Conservation (phyloP, 768 basidiomycete species). For the Wakefieldia striispora region DNA sequence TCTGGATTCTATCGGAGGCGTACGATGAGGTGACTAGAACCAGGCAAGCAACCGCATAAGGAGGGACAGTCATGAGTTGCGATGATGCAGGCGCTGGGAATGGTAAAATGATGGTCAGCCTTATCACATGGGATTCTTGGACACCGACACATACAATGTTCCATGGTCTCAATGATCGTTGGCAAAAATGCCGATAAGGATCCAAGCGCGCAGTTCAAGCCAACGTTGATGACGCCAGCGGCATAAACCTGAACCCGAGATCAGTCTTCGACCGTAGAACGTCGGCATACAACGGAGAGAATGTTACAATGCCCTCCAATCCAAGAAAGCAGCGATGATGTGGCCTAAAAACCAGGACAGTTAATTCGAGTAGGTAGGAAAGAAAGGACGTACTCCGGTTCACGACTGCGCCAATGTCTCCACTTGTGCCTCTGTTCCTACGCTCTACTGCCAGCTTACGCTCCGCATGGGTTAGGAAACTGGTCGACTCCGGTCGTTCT, state of each 20-base stretch:
- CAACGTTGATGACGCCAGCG: slow-evolving; percentile 49
- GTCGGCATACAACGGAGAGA: not conserved
- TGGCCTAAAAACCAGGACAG: slow-evolving; percentile 32
- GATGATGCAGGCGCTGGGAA: slow-evolving; percentile 40
- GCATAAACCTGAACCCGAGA: slow-evolving; percentile 34
- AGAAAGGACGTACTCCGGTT: slow-evolving; percentile 34
- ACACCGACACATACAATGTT: slow-evolving; percentile 35
- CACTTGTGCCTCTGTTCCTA: slow-evolving; percentile 40
- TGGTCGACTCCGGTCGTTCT: slow-evolving; percentile 34
- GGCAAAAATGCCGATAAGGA: slow-evolving; percentile 54
- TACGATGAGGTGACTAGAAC: slow-evolving; percentile 38
- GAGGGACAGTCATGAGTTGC: slow-evolving; percentile 53
- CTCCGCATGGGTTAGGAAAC: slow-evolving; percentile 32
- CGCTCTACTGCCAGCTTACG: slow-evolving; percentile 33
- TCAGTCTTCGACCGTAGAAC: slow-evolving; percentile 9
- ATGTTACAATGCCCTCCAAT: slow-evolving; percentile 39
- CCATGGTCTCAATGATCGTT: slow-evolving; percentile 52
- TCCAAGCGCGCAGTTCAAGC: slow-evolving; percentile 45
- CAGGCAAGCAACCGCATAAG: slow-evolving; percentile 45
- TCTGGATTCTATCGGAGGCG: slow-evolving; percentile 44
- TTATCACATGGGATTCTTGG: not conserved
- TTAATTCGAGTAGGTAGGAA: not conserved
- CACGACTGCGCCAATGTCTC: slow-evolving; percentile 41
- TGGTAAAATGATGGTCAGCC: not conserved
- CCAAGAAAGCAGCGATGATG: slow-evolving; percentile 41